Evolutionary conservation across 805 yeast genomes (phyloP).

Genomic region (Kazachstania bromeliacearum): DNA sequence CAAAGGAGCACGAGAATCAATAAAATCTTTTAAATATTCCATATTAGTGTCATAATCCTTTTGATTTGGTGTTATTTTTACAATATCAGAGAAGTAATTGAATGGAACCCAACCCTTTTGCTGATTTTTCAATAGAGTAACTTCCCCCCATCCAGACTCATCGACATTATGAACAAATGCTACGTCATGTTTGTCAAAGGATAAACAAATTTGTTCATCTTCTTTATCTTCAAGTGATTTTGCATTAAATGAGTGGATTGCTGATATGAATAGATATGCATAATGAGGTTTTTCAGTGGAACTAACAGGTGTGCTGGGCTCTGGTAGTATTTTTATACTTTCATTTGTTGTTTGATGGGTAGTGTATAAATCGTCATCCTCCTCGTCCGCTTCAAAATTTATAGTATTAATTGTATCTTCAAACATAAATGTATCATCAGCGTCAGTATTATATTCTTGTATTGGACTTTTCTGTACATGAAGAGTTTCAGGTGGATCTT

Average conservation of each 20-base stretch:
- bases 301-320: background rate
- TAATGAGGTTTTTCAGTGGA: conserved; percentile 6
- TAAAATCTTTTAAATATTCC: conserved; percentile 5
- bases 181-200: conserved; percentile 58
- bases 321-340: too few relatives aligned
- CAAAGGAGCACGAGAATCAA: conserved; percentile 41
- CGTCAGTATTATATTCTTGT: background rate
- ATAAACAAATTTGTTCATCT: conserved; percentile 64
- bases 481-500: background rate
- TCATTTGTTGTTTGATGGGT: too few relatives aligned
- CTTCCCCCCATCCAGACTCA: conserved; percentile 85
- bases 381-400: too few relatives aligned
- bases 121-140: conserved; percentile 52
- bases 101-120: conserved; percentile 81
- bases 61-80: conserved; percentile 15
- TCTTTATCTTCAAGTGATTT: conserved; percentile 50
- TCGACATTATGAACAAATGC: conserved; percentile 74
- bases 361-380: too few relatives aligned
- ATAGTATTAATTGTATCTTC: conserved; percentile 4
- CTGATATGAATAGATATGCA: conserved; percentile 41
- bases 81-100: conserved; percentile 53
- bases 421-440: conserved; percentile 1
- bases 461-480: too few relatives aligned
- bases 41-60: background rate
- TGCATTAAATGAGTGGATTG: conserved; percentile 51